Evolutionary conservation across 2,329 filamentous ascomycete genomes (phyloP).

Genomic region (Purpureocillium lavendulum): DNA sequence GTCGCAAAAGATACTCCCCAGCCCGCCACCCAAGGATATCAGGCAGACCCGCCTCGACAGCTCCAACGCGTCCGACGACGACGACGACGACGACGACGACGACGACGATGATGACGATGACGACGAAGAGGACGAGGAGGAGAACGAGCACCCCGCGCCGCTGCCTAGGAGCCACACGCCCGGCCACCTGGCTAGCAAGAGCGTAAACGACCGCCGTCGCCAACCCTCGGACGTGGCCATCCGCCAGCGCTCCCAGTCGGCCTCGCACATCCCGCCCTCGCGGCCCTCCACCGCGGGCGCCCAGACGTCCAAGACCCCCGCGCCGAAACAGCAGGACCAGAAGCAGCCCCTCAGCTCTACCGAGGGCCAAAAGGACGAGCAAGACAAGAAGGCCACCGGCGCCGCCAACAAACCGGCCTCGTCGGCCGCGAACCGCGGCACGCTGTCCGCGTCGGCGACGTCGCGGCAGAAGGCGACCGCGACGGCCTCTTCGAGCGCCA

Average conservation of each 20-base stretch:
- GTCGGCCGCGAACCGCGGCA: constrained; percentile 31
- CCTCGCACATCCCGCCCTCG: constrained; percentile 25
- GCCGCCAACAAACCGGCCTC: constrained; percentile 41
- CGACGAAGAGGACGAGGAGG: constrained; percentile 13
- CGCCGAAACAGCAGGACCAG: constrained; percentile 3
- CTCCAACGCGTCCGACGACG: constrained; percentile 24
- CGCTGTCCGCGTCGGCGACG: constrained; percentile 8
- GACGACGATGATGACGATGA: constrained; percentile 18
- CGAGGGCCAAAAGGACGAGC: constrained; percentile 14
- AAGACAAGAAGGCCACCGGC: constrained; percentile 29
- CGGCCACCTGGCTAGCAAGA: constrained; percentile 51
- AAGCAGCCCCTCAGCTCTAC: neutral
- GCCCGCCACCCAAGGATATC: constrained; percentile 10
- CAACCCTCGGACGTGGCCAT: constrained; percentile 44
- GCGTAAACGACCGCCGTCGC: constrained; percentile 37
- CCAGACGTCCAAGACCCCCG: constrained; percentile 11
- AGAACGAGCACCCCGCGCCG: constrained; percentile 17
- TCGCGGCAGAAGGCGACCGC: constrained; percentile 4
- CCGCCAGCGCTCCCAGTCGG: constrained; percentile 46
- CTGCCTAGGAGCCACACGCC: constrained; percentile 52
- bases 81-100: constrained; percentile 20
- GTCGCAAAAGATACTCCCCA: constrained; percentile 43
- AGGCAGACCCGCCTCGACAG: constrained; percentile 15
- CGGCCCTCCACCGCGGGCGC: constrained; percentile 12
- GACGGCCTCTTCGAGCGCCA: neutral